Base-by-base conservation (phyloP, 805 yeast species). In the Saccharomycopsis sp. region DNA sequence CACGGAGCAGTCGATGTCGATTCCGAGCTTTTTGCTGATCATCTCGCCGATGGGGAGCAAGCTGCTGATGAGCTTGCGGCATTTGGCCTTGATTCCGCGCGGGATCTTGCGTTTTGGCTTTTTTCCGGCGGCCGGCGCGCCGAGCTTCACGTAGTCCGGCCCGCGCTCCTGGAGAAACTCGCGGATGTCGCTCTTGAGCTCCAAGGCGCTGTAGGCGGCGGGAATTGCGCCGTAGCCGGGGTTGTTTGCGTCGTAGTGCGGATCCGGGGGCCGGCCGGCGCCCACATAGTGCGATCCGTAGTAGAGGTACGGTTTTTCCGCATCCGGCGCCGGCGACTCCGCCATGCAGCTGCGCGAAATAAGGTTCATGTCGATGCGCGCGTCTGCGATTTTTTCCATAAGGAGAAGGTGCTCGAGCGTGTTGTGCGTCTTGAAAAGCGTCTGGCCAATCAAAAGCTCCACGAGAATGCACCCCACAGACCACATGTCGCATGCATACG, bases 401-500 rank as follows among this genome's bases (percentile, higher is more conserved):
- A 94, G 85, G 15, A 96, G 96, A 69, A 94, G 75, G 72, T 94
- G 99, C 70, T 92, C 98, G 54, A 85, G 74, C 69, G 92, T 91
- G 68, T 94, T 97, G 70, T 92, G 97, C 0, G 98, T 94, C 64
- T 89, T 91, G 71, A 92, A 94, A 23, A 94, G 73, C 0, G 97
- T 97, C 67, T 90, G 96, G 24, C 99, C 99, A 18, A 95, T 89
- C 44, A 89, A 84, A 53, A 94, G 73, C 72, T 94, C 99, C 8
- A 90, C 91, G 40, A 94, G 73, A 15, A 94, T 89, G 70, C 98
- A 92, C 0, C 97, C 99, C 50, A 94, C 78, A 1, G 97, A 89
- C 99, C 99, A 94, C 74, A 92, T 75, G 70, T 94, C 99, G 70
- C 98, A 92, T 0, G 97, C 96, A 65, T 80, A 91, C 5, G 97